Base-by-base conservation (phyloP, 192 early-diverging fungal genomes). In the Coemansia sp. region DNA sequence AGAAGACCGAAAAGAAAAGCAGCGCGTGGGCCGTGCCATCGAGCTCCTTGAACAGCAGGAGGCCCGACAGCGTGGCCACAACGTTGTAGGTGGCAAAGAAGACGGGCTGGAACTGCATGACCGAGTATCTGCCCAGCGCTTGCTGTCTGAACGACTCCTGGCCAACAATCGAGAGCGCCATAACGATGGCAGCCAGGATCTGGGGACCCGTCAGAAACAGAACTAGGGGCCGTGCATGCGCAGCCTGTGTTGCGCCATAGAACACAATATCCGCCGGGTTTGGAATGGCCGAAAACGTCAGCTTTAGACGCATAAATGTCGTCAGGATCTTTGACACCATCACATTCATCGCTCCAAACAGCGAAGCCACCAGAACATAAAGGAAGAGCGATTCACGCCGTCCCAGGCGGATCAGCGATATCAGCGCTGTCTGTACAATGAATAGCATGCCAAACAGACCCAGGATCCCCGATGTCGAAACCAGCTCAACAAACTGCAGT, bases 81-180 rank as follows among this genome's bases (percentile, higher is more conserved):
- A 79, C 74, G 59, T 84, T 84, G 63, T 67, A 84, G 8, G 76
- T 76, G 47, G 81, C 81, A 68, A 84, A 84, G 58, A 84, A 84
- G 67, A 84, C 76, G 0, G 81, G 81, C 73, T 84, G 81, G 59
- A 84, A 78, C 65, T 79, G 69, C 72, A 79, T 75, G 5, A 76
- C 76, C 47, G 81, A 57, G 63, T 69, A 84, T 44, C 63, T 66
- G 44, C 81, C 81, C 70, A 84, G 70, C 58, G 81, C 81, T 68
- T 79, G 72, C 63, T 84, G 81, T 40, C 81, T 38, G 21, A 79
- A 75, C 68, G 76, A 68, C 73, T 84, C 81, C 45, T 84, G 81
- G 39, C 81, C 81, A 6, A 70, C 67, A 58, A 84, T 69, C 54
- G 81, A 84, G 50, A 64, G 32, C 18, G 42, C 76, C 65, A 79